These are phyloP conservation scores for Coccomyxa subellipsoidea DNA, from an alignment of 163 green algal genomes.

Conservation along the genomic window DNA sequence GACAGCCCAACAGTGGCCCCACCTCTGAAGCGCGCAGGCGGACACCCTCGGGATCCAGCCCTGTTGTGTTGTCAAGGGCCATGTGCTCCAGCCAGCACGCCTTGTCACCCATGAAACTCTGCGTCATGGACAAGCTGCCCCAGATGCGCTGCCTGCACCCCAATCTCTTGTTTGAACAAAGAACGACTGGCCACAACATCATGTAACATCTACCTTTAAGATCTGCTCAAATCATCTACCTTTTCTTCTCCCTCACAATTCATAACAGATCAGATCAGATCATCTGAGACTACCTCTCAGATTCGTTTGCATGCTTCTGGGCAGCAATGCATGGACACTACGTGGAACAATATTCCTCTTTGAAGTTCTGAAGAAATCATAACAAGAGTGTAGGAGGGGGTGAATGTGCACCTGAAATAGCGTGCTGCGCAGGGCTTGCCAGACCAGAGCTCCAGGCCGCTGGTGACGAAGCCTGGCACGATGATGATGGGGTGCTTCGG, in stretches of 20 bases:
- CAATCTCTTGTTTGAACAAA: neutral
- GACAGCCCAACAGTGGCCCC: neutral
- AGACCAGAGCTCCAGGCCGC: constrained; percentile 72
- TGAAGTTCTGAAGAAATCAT: too few species aligned
- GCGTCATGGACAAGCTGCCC: constrained; percentile 39
- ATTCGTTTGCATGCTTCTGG: too few species aligned
- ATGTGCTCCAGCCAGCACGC: constrained; percentile 73
- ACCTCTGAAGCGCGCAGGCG: constrained; percentile 56
- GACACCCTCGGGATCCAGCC: constrained; percentile 66
- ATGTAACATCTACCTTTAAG: too few species aligned
- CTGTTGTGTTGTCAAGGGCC: constrained; percentile 54
- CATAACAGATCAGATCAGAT: too few species aligned
- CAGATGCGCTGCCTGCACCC: constrained; percentile 60
- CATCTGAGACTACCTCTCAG: too few species aligned
- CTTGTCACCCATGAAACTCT: constrained; percentile 46
- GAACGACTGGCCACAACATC: too few species aligned
- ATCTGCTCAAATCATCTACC: too few species aligned
- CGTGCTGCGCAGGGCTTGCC: constrained; percentile 51
- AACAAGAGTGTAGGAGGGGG: neutral
- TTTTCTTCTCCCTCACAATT: too few species aligned
- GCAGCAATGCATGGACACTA: too few species aligned
- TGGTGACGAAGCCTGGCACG: constrained; percentile 73
- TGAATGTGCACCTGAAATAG: constrained; percentile 54
- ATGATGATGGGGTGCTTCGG: constrained; percentile 68
- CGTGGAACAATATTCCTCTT: too few species aligned